Conservation (phyloP, 225 moss, liverwort and hornwort species). For the Physcomitrium patens region DNA sequence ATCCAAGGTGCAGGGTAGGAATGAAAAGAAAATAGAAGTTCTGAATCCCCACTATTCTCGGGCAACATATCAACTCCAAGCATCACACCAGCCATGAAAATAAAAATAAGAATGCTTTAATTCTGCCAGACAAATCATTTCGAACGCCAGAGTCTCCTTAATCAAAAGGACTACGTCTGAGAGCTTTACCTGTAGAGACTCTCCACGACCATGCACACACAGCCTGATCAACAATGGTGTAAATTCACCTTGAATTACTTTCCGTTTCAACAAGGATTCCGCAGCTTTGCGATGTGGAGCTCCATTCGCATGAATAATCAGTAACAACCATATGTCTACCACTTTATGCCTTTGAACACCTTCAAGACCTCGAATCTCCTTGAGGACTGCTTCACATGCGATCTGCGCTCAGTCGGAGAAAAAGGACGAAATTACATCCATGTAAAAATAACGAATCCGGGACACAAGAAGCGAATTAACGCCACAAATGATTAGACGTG, state of each 20-base stretch:
- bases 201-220: slow-evolving; percentile 81
- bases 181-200: slow-evolving; percentile 66
- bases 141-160: slow-evolving; percentile 7
- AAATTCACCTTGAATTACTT: slow-evolving; percentile 72
- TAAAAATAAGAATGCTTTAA: neutral
- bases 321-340: slow-evolving; percentile 79
- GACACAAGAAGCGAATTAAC: neutral
- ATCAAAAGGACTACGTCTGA: slow-evolving; percentile 18
- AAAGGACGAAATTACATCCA: neutral
- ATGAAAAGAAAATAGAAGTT: too few relatives aligned
- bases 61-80: slow-evolving; percentile 15
- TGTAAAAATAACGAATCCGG: slow-evolving; percentile 1
- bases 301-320: slow-evolving; percentile 89
- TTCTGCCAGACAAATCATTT: neutral
- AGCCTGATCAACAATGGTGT: slow-evolving; percentile 60
- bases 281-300: slow-evolving; percentile 74
- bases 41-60: neutral
- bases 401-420: slow-evolving; percentile 50
- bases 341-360: slow-evolving; percentile 79
- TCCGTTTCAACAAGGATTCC: slow-evolving; percentile 67
- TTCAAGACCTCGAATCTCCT: slow-evolving; percentile 80
- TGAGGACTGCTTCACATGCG: slow-evolving; percentile 74
- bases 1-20: too few relatives aligned
- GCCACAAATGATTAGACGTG: neutral
- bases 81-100: neutral